Percentiles rank a stretch among this genome's conserved stretches.
phyloP scores from a whole-genome alignment of 2,329 filamentous ascomycete genomes.

The Botrytis cinerea region DNA sequence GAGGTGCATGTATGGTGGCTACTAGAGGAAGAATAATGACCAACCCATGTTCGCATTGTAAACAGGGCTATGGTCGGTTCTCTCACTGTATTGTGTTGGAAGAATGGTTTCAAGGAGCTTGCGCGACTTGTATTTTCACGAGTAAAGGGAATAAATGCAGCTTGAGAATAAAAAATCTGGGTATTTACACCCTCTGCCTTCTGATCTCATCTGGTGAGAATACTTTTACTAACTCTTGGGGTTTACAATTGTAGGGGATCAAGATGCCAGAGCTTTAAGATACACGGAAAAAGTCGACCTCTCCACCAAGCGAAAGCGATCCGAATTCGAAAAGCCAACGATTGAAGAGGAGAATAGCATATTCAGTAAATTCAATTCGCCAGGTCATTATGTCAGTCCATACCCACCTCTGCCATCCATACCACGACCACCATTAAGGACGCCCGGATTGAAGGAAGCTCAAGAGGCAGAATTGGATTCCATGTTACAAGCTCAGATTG shows the following conservation, averaged over 20 bases:
- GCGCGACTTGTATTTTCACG: constrained; percentile 36
- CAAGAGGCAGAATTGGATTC: constrained; percentile 29
- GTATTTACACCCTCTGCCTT: constrained; percentile 22
- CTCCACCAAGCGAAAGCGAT: constrained; percentile 22
- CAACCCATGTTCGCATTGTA: constrained; percentile 34
- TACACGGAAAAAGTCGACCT: constrained; percentile 26
- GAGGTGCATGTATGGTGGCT: constrained; percentile 33
- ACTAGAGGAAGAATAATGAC: constrained; percentile 31
- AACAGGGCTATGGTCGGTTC: constrained; percentile 34
- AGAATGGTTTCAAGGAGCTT: constrained; percentile 38
- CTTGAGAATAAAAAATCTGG: constrained; percentile 31
- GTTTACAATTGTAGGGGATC: constrained; percentile 26
- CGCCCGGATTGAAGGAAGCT: constrained; percentile 4
- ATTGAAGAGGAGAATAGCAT: neutral
- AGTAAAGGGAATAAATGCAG: constrained; percentile 37
- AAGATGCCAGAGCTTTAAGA: constrained; percentile 33
- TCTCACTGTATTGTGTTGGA: constrained; percentile 34
- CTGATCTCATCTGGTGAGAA: neutral
- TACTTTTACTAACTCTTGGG: neutral
- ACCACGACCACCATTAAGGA: constrained; percentile 19
- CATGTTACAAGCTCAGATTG: constrained; percentile 32
- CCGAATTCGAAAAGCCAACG: constrained; percentile 3
- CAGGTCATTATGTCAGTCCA: constrained; percentile 26
- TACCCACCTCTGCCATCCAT: constrained; percentile 24
- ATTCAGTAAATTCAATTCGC: constrained; percentile 17